Conservation (phyloP, 257 asterid genomes). For the Thymus mandschuricus region DNA sequence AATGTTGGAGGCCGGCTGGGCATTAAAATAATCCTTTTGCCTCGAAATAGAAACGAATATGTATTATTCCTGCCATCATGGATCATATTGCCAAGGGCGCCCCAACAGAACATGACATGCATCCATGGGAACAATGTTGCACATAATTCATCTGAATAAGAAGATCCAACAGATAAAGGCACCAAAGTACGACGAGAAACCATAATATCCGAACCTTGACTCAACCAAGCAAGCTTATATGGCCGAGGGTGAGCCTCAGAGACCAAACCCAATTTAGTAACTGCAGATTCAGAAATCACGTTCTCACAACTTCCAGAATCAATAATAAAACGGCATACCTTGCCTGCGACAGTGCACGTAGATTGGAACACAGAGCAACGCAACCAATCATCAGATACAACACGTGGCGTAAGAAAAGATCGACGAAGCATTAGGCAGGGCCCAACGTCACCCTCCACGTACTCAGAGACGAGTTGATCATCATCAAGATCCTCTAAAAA, state of each 20-base stretch:
- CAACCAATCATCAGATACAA: constrained; percentile 4
- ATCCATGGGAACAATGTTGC: constrained; percentile 21
- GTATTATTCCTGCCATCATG: constrained; percentile 7
- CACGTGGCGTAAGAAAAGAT: background rate
- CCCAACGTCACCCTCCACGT: background rate
- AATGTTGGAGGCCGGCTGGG: background rate
- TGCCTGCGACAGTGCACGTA: background rate
- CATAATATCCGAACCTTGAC: background rate
- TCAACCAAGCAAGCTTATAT: background rate
- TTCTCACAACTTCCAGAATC: constrained; percentile 8
- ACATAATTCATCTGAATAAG: background rate
- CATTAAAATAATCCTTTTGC: background rate
- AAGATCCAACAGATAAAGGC: background rate
- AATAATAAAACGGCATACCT: constrained; percentile 8
- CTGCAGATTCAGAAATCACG: background rate
- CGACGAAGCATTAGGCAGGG: background rate
- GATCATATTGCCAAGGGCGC: background rate
- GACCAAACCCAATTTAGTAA: background rate
- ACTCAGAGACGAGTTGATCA: background rate
- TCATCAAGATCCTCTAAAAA: background rate
- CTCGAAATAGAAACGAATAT: background rate
- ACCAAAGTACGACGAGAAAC: background rate
- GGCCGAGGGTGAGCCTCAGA: background rate
- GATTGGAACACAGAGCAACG: background rate
- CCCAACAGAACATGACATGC: background rate